Percentiles rank a stretch among this genome's conserved stretches.
Conservation (phyloP, 2,329 filamentous ascomycete genomes). For the Dothistroma pini region DNA sequence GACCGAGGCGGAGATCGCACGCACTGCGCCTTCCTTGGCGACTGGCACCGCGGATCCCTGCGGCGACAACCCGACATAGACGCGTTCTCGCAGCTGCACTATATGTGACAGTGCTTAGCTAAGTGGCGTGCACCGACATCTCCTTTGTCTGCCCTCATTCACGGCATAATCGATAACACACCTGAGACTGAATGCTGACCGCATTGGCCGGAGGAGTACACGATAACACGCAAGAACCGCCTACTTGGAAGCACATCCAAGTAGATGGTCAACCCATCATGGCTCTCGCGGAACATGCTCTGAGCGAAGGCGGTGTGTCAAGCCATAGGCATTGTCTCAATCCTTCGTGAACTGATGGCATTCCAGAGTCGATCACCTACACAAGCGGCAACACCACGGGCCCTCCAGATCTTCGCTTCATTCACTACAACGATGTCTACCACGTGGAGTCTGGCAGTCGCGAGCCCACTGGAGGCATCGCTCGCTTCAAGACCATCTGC, state of each 20-base stretch:
- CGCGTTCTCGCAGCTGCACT: neutral
- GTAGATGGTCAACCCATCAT: neutral
- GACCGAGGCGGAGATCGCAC: too few species aligned
- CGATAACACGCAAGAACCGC: neutral
- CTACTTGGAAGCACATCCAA: neutral
- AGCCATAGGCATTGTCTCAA: neutral
- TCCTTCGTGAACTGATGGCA: neutral
- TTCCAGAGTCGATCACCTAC: slow-evolving; percentile 26
- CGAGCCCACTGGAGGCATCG: slow-evolving; percentile 77
- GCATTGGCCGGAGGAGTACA: neutral
- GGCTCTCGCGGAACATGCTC: neutral
- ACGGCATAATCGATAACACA: neutral
- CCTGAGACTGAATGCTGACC: neutral
- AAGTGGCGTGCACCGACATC: neutral
- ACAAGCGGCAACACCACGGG: slow-evolving; percentile 11
- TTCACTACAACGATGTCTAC: slow-evolving; percentile 95
- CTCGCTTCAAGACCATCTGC: slow-evolving; percentile 74
- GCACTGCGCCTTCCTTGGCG: too few species aligned
- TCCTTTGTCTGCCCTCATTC: neutral
- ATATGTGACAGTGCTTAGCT: neutral
- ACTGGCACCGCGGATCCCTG: too few species aligned
- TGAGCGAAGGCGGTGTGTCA: neutral
- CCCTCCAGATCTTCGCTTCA: slow-evolving; percentile 70
- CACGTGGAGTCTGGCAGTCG: slow-evolving; percentile 73
- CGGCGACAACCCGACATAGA: too few species aligned